Percentiles rank a stretch among this genome's conserved stretches.
Conservation (phyloP, 352 stramenopile species). For the Globisporangium emineosum region DNA sequence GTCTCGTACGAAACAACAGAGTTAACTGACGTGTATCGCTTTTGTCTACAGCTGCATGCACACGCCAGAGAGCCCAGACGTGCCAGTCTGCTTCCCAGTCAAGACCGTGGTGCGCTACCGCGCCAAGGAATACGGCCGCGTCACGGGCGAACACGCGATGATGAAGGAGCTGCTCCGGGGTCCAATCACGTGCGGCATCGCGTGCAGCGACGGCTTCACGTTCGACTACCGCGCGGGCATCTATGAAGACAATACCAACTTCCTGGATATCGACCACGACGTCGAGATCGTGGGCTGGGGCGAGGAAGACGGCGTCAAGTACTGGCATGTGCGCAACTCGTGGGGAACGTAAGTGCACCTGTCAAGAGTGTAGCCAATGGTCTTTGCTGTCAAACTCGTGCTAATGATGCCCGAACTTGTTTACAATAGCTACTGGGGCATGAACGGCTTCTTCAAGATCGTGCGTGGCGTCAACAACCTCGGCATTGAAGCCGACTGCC, state of each 20-base stretch:
- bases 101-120: conserved; percentile 52
- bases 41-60: conserved; percentile 36
- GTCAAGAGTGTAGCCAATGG: too few relatives aligned
- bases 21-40: neutral
- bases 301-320: conserved; percentile 73
- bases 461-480: conserved; percentile 82
- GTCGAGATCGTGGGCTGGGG: conserved; percentile 94
- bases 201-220: conserved; percentile 66
- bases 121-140: conserved; percentile 42
- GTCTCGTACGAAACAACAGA: too few relatives aligned
- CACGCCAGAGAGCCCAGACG: conserved; percentile 19
- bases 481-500: conserved; percentile 82
- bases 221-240: conserved; percentile 89
- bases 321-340: conserved; percentile 93
- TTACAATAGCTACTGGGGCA: conserved; percentile 59
- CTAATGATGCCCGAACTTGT: neutral
- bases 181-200: conserved; percentile 89
- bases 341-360: conserved; percentile 63
- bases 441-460: conserved; percentile 93
- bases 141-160: conserved; percentile 53
- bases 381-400: neutral
- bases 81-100: conserved; percentile 42
- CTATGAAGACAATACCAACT: conserved; percentile 73
- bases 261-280: conserved; percentile 71
- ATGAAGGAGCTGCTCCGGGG: conserved; percentile 70